Percentiles rank a stretch among this genome's conserved stretches.
Conservation (phyloP, 1,284 basidiomycete genomes). For the Rugosomyces carneus region DNA sequence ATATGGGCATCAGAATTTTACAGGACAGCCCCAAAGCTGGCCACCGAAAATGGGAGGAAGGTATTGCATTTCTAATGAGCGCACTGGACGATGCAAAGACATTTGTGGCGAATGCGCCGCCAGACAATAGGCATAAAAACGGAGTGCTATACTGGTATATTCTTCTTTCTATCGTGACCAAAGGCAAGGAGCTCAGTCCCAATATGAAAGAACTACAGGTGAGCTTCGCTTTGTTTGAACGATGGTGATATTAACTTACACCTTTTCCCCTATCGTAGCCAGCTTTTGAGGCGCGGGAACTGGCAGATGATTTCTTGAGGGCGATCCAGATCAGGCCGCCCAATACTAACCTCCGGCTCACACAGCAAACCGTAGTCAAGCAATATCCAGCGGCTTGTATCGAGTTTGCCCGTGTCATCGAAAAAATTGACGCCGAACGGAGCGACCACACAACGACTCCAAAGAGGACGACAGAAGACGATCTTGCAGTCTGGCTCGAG, state of each 20-base stretch:
- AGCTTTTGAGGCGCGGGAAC: slow-evolving; percentile 34
- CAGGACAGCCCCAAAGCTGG: slow-evolving; percentile 35
- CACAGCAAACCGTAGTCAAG: slow-evolving; percentile 40
- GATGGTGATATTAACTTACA: no score
- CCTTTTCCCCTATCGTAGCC: slow-evolving; percentile 4
- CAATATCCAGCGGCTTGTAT: slow-evolving; percentile 35
- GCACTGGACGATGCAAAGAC: slow-evolving; percentile 53
- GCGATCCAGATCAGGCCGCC: slow-evolving; percentile 39
- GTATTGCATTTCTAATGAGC: slow-evolving; percentile 48
- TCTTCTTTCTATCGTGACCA: slow-evolving; percentile 42
- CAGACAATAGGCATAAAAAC: slow-evolving; percentile 54
- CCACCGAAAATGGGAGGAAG: slow-evolving; percentile 47
- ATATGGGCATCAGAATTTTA: slow-evolving; percentile 43
- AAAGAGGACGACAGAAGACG: slow-evolving; percentile 39
- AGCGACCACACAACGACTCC: slow-evolving; percentile 18
- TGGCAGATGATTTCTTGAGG: slow-evolving; percentile 42
- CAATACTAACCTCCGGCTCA: slow-evolving; percentile 42
- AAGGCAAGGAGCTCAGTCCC: slow-evolving; percentile 40
- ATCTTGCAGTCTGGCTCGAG: slow-evolving; percentile 51
- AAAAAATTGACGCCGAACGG: slow-evolving; percentile 28
- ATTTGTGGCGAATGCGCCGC: slow-evolving; percentile 49
- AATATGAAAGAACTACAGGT: slow-evolving; percentile 48
- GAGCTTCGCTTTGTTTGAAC: slow-evolving; percentile 27
- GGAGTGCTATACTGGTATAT: slow-evolving; percentile 53
- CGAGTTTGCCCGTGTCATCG: slow-evolving; percentile 40